These are phyloP conservation scores for Xylariaceae sp. DNA, from an alignment of 2,329 filamentous ascomycete genomes.

Conservation along the genomic window DNA sequence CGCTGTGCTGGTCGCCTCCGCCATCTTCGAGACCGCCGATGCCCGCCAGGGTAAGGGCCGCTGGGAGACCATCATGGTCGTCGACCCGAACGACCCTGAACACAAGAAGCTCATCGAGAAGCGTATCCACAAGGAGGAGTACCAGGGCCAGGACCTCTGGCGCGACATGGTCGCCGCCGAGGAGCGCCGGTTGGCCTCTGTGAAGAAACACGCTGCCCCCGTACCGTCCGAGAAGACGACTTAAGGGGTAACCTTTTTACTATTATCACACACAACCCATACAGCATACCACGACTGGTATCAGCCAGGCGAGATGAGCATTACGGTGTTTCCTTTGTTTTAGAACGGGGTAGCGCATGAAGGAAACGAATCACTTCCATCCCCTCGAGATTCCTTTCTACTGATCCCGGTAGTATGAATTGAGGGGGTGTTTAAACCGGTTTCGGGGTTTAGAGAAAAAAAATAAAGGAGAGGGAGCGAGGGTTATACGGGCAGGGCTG, in stretches of 20 bases:
- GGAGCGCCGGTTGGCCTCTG: slow-evolving; percentile 54
- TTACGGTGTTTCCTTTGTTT: neutral
- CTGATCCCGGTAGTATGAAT: too few species aligned
- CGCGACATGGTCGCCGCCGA: slow-evolving; percentile 82
- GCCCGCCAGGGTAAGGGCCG: slow-evolving; percentile 67
- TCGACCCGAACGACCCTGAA: slow-evolving; percentile 75
- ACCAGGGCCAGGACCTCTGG: slow-evolving; percentile 89
- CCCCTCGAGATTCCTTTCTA: too few species aligned
- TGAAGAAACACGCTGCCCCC: slow-evolving; percentile 34
- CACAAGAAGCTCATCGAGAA: slow-evolving; percentile 82
- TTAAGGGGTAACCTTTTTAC: neutral
- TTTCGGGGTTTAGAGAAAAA: too few species aligned
- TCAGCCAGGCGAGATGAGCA: neutral
- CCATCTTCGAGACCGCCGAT: slow-evolving; percentile 75
- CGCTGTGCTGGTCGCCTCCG: slow-evolving; percentile 73
- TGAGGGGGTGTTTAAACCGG: too few species aligned
- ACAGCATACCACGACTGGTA: neutral
- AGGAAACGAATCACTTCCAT: too few species aligned
- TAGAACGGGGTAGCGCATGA: too few species aligned
- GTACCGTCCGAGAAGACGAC: slow-evolving; percentile 14
- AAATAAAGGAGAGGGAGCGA: too few species aligned
- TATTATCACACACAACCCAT: neutral
- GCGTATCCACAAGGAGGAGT: slow-evolving; percentile 79
- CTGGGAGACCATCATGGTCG: slow-evolving; percentile 78
- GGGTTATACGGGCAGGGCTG: too few species aligned